Evolutionary conservation across 2,329 filamentous ascomycete genomes (phyloP).

Genomic region (Colletotrichum siamense): DNA sequence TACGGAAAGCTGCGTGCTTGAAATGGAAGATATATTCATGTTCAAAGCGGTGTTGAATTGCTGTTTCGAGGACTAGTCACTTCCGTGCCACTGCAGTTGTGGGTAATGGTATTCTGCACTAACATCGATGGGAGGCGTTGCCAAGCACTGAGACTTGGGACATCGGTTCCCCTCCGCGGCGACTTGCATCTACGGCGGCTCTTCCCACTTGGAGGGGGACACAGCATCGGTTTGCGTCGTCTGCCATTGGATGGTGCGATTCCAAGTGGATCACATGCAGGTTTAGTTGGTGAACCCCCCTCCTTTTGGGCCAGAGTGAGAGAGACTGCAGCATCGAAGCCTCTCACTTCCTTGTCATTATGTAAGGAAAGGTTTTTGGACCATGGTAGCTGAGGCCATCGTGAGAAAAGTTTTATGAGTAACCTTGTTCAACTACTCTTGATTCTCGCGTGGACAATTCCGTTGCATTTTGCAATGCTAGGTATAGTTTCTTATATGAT

Average conservation of each 20-base stretch:
- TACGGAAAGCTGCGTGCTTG: slow-evolving; percentile 13
- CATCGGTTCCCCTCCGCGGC: neutral
- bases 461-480: no score
- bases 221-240: neutral
- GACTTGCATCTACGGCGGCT: neutral
- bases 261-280: slow-evolving; percentile 9
- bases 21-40: slow-evolving; percentile 19
- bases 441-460: no score
- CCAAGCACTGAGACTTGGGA: neutral
- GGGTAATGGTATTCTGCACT: neutral
- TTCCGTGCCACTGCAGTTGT: neutral
- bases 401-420: neutral
- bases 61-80: neutral
- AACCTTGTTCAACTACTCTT: no score
- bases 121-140: neutral
- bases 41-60: neutral
- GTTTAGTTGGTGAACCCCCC: neutral
- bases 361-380: neutral
- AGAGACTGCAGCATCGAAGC: neutral
- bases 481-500: no score
- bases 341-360: neutral
- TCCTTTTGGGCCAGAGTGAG: neutral
- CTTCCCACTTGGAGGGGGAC: neutral
- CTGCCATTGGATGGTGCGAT: slow-evolving; percentile 7
- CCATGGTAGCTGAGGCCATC: neutral